Evolutionary conservation across 306 rosid genomes (phyloP), one percentile per base, ranked within the genome.

Genomic region (Cicer arietinum): DNA sequence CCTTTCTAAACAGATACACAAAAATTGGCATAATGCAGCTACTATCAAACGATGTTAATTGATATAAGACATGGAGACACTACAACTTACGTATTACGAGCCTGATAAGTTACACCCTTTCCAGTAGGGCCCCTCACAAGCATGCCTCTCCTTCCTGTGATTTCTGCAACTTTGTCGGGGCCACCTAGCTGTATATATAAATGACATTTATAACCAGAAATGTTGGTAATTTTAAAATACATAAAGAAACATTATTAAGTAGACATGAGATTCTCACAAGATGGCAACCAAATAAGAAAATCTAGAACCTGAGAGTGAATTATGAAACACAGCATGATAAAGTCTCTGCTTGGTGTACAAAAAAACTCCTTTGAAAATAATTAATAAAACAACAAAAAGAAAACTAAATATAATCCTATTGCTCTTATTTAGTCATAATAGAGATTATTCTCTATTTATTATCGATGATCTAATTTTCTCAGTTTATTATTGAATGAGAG

Each of bases 111-210:
- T 61, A 94, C 99, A 72, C 99, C 99, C 88, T 92, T 94, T 52
- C 99, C 99, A 41, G 75, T 79, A 80, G 99, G 57, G 43, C 93
- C 92, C 84, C 99, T 89, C 79, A 94, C 99, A 81, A 94, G 95
- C 99, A 94, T 94, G 78, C 99, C 99, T 81, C 99, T 90, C 87
- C 99, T 91, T 84, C 99, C 99, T 41, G 99, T 94, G 74, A 94
- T 89, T 86, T 94, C 99, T 54, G 97, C 93, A 62, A 94, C 96
- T 67, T 90, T 94, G 54, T 94, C 99, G 70, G 99, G 99, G 48
- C 99, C 99, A 63, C 99, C 97, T 53, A 94, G 88, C 99, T 94
- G 91, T 74, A 75, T 45, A 40, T 48, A 40, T 73, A 48, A 70
- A 51, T 45, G 62, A 60, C 48, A 73, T 13, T 79, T 58, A 73